Base-by-base conservation (phyloP, 2,329 filamentous ascomycete species). In the Trichocomaceae sp. region DNA sequence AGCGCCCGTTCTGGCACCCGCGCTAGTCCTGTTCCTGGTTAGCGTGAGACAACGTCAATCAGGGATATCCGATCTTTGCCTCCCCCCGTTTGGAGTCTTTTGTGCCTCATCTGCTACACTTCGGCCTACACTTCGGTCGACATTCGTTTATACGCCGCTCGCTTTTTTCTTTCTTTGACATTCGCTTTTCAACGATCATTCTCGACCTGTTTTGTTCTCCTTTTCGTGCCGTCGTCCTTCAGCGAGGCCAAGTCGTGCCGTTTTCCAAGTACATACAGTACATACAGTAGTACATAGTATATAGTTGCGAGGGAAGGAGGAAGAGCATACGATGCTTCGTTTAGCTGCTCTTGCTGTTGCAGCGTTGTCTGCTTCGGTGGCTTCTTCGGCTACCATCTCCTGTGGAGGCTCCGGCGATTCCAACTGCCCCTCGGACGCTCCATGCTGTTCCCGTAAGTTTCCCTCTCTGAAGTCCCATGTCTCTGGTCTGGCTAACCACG, bases 401-500 rank as follows among this genome's bases (percentile, higher is more conserved):
- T 62, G 68, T 17, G 52, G 47, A 15, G 76, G 77, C 66, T 70
- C 70, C 65, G 59, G 69, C 60, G 67, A 74, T 69, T 69, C 82
- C 48, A 69, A 84, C 60, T 96, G 90, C 68, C 88, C 90, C 8
- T 69, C 85, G 64, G 79, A 82, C 45, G 74, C 81, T n/a, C 88
- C 86, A 29, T 90, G 88, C 76, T 91, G 88, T 71, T 90, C 87
- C 56, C 85, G 87, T 91, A 77, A 77, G n/a, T n/a, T n/a, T n/a
- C n/a, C n/a, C n/a, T n/a, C n/a, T n/a, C n/a, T n/a, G n/a, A n/a
- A n/a, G 86, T 57, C 12, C 2, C 31, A 2, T 15, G 12, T 8
- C 23, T 15, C 37, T 41, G 4, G 2, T 22, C 15, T 20, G 47
- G 19, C 47, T 49, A 17, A 44, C 41, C 23, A 50, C 23, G 26